These are phyloP conservation scores for Hemisphaericaspora xylanilytica DNA, from an alignment of 1,139 yeast species.

Conservation along the genomic window DNA sequence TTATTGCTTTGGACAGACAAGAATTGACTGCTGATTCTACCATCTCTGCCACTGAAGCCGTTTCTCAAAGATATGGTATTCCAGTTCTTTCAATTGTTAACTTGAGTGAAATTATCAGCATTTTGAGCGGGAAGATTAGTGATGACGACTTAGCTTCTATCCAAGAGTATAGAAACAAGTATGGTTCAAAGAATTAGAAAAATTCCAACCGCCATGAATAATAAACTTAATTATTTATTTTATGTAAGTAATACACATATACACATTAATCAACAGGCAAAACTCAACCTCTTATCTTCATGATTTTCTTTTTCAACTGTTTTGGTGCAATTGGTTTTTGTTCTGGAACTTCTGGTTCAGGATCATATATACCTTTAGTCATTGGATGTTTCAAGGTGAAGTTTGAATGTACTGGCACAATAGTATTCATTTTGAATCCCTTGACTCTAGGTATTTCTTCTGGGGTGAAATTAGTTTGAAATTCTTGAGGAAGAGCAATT, in stretches of 20 bases:
- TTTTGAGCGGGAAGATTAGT: slow-evolving; percentile 54
- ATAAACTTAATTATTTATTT: slow-evolving; percentile 25
- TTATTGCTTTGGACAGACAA: slow-evolving; percentile 93
- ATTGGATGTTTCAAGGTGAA: slow-evolving; percentile 82
- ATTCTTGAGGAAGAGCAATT: slow-evolving; percentile 64
- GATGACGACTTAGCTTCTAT: slow-evolving; percentile 54
- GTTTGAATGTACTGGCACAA: slow-evolving; percentile 82
- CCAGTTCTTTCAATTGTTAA: slow-evolving; percentile 84
- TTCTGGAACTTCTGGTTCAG: slow-evolving; percentile 43
- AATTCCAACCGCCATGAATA: slow-evolving; percentile 42
- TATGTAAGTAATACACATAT: not conserved
- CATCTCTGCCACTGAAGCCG: slow-evolving; percentile 78
- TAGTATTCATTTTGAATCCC: slow-evolving; percentile 81
- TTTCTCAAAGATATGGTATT: slow-evolving; percentile 65
- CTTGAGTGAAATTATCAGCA: slow-evolving; percentile 68
- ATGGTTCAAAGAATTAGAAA: slow-evolving; percentile 34
- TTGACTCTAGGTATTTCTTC: slow-evolving; percentile 71
- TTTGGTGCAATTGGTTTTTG: slow-evolving; percentile 43
- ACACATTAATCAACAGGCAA: not conserved
- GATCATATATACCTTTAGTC: slow-evolving; percentile 69
- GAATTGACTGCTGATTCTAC: slow-evolving; percentile 71
- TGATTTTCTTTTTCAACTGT: slow-evolving; percentile 51
- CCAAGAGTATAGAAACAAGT: slow-evolving; percentile 56
- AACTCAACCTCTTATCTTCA: slow-evolving; percentile 43
- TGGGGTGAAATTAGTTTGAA: slow-evolving; percentile 50